Base-by-base conservation (phyloP, 75 land plant genomes). In the Azolla pinnata region DNA sequence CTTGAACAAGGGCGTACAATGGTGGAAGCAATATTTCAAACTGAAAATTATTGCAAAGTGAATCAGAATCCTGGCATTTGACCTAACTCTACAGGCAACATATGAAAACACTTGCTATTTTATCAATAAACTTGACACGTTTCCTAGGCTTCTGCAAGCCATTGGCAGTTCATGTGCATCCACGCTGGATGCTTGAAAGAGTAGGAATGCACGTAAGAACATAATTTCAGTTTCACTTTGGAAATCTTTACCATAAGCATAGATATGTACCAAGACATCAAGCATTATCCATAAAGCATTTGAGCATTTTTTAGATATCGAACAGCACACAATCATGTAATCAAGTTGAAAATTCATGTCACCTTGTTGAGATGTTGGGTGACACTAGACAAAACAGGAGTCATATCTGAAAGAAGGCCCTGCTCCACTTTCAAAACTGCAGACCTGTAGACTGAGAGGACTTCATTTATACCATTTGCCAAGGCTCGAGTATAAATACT, bases 371-470 rank as follows among this genome's bases (percentile, higher is more conserved):
- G 87, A 59, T 88, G 79, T 54, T 89, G 78, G 30, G 90, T 93
- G 7, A 93, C 85, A 29, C 80, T 83, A 35, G 96, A 81, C 75
- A 93, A 61, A 27, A 93, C 88, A 16, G 96, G 98, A 46, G 81
- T 54, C 20, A 87, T 72, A 58, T 93, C 96, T 7, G 90, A 59
- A 61, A 93, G 71, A 61, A 93, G 56, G 31, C 79, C 77, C 76
- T 93, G 90, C 75, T 93, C 98, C 70, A 93, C 78, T 25, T 81
- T 85, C 31, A 93, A 67, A 64, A 93, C 98, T 50, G 98, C 90
- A 56, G 98, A 90, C 34, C 85, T 73, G 64, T 93, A 93, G 0
- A 88, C 68, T 12, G 89, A 77, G 32, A 93, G 70, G 20, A 93
- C 75, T 67, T 93, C 98, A 19, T 71, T 78, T 58, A 93, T 73